A percentile compares a stretch with the other conserved stretches of the same genome.
These are phyloP conservation scores for Paxillus rubicundulus DNA, from an alignment of 768 basidiomycete species.

Conservation along the genomic window DNA sequence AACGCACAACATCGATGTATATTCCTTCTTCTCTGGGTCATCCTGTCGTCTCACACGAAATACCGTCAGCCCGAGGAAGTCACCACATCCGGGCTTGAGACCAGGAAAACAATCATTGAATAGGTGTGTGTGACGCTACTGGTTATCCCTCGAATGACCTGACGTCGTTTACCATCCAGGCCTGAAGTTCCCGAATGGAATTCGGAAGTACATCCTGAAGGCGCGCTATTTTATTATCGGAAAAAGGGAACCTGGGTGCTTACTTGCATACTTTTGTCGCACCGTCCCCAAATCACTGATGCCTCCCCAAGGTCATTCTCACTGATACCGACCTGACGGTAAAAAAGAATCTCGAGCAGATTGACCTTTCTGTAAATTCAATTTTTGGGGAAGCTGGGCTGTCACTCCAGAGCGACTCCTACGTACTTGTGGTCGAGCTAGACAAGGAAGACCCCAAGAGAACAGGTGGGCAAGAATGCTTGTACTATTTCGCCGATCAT, in stretches of 20 bases:
- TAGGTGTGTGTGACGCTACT: neutral
- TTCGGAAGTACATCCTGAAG: conserved; percentile 27
- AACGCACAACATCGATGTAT: neutral
- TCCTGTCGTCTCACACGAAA: neutral
- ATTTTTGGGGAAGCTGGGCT: neutral
- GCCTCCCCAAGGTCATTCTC: neutral
- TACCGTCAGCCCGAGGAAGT: neutral
- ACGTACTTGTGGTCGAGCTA: neutral
- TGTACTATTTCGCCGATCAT: conserved; percentile 10
- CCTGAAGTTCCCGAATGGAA: neutral
- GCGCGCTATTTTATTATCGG: conserved; percentile 19
- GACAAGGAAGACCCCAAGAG: conserved; percentile 1
- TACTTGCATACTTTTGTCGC: neutral
- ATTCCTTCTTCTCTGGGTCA: neutral
- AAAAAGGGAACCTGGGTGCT: conserved; percentile 14
- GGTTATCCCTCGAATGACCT: neutral
- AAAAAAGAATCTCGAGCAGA: neutral
- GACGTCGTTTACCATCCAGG: neutral
- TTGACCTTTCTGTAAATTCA: neutral
- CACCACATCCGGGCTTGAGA: neutral
- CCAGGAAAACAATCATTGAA: neutral
- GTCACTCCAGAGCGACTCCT: neutral
- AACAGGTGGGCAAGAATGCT: neutral
- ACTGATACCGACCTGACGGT: conserved; percentile 8
- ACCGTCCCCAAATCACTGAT: neutral